Percentiles rank a stretch among this genome's conserved stretches.
Conservation (phyloP, 139 green algal genomes). For the Chlamydomonas asymmetrica region DNA sequence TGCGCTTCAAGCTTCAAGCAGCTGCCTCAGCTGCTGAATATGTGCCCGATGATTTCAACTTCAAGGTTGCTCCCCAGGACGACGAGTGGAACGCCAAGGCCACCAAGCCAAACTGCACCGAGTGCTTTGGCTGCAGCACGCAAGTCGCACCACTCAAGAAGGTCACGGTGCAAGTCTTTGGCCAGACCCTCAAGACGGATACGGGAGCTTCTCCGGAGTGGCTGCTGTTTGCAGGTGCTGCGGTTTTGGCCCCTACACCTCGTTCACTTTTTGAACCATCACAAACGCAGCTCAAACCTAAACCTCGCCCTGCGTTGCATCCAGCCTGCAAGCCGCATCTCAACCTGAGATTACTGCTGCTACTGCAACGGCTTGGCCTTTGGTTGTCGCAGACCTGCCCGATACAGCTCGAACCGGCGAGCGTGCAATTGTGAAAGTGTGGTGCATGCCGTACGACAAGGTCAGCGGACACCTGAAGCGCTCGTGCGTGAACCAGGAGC, state of each 20-base stretch:
- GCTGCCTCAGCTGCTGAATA: not conserved
- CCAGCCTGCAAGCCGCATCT: too few species aligned
- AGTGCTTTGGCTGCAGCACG: conserved; percentile 40
- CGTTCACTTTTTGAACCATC: too few species aligned
- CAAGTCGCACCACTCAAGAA: conserved; percentile 28
- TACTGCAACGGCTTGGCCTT: too few species aligned
- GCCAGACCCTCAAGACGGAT: conserved; percentile 24
- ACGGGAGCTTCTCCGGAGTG: conserved; percentile 29
- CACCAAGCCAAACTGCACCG: conserved; percentile 28
- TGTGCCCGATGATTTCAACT: conserved; percentile 7
- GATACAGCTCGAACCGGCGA: conserved; percentile 16
- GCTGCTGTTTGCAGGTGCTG: conserved; percentile 33
- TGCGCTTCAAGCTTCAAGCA: not conserved
- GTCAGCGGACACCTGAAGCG: conserved; percentile 32
- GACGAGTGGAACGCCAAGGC: conserved; percentile 10
- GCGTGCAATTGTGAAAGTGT: conserved; percentile 45
- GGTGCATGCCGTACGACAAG: conserved; percentile 50
- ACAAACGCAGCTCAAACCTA: too few species aligned
- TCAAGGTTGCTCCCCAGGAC: conserved; percentile 16
- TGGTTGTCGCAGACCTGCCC: conserved; percentile 28
- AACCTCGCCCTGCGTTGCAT: too few species aligned
- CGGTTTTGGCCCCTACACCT: too few species aligned
- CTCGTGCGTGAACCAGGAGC: conserved; percentile 24
- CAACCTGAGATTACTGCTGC: too few species aligned
- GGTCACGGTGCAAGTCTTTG: conserved; percentile 2